These are phyloP conservation scores for Antarctomyces pellizariae DNA, from an alignment of 495 filamentous ascomycete genomes.

Conservation along the genomic window DNA sequence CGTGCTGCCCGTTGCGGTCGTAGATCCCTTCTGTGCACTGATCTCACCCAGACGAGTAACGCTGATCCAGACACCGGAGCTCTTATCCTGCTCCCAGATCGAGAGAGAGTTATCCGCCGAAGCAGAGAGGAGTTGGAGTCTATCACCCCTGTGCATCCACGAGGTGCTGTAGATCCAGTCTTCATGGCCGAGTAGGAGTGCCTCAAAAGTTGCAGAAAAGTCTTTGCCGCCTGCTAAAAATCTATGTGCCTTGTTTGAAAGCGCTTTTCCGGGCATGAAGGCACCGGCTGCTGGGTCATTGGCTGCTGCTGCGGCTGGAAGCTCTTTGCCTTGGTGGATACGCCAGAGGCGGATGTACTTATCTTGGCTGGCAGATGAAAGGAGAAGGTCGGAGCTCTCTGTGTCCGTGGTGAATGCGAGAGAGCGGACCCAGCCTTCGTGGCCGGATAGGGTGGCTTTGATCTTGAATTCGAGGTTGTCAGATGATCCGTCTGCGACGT, in stretches of 20 bases:
- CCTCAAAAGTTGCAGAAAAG: conserved; percentile 81
- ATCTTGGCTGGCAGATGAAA: conserved; percentile 91
- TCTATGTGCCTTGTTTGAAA: conserved; percentile 76
- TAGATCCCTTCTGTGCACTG: conserved; percentile 78
- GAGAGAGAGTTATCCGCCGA: conserved; percentile 90
- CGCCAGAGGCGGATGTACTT: conserved; percentile 94
- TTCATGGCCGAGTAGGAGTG: conserved; percentile 82
- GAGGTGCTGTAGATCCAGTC: conserved; percentile 86
- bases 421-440: conserved; percentile 87
- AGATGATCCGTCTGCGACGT: conserved; percentile 24
- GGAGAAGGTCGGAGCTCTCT: conserved; percentile 37
- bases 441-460: conserved; percentile 60
- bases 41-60: conserved; percentile 73
- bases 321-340: conserved; percentile 40
- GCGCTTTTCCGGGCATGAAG: conserved; percentile 32
- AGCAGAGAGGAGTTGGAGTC: conserved; percentile 58
- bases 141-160: conserved; percentile 37
- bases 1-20: conserved; percentile 82
- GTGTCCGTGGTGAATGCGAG: conserved; percentile 42
- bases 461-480: conserved; percentile 31
- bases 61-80: conserved; percentile 78
- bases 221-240: conserved; percentile 23
- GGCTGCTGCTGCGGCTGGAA: conserved; percentile 21
- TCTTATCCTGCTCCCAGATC: conserved; percentile 66
- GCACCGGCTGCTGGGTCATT: conserved; percentile 21